Percentiles rank a stretch among this genome's conserved stretches.
Conservation (phyloP, 208 protist species). For the Crithidia expoeki region DNA sequence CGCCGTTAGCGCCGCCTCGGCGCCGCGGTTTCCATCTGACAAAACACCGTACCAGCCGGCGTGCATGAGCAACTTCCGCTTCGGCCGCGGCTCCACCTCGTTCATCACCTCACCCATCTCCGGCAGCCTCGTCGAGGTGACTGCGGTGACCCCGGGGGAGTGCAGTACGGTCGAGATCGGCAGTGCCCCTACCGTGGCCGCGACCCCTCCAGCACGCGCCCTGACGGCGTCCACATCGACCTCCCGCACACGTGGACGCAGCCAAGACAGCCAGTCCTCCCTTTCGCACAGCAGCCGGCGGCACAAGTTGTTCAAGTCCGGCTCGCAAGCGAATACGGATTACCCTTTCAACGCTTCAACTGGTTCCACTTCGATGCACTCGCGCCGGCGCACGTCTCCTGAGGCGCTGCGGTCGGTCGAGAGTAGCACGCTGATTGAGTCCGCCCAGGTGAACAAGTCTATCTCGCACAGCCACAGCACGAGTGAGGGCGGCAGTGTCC, state of each 20-base stretch:
- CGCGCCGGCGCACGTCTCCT: constrained; percentile 18
- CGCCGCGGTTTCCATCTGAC: not conserved
- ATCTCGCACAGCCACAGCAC: constrained; percentile 27
- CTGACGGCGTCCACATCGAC: not conserved
- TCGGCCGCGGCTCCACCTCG: constrained; percentile 9
- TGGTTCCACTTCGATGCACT: not conserved
- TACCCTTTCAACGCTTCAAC: not conserved
- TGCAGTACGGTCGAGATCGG: constrained; percentile 2
- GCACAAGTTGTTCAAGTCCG: constrained; percentile 1
- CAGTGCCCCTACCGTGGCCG: constrained; percentile 11
- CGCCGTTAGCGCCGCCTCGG: not conserved
- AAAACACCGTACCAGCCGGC: not conserved
- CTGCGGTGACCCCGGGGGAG: not conserved
- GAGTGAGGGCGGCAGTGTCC: constrained; percentile 26
- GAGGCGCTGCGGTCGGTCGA: constrained; percentile 14
- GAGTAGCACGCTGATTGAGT: constrained; percentile 13
- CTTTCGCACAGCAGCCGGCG: constrained; percentile 4
- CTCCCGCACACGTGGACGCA: constrained; percentile 2
- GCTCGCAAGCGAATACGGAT: constrained; percentile 3
- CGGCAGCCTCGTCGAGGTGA: constrained; percentile 5
- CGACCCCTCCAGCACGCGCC: not conserved
- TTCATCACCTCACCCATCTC: constrained; percentile 10
- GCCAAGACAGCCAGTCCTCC: constrained; percentile 12
- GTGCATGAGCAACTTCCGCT: constrained; percentile 15
- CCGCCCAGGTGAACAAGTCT: not conserved